Conservation (phyloP, 345 rosid genomes). For the Theobroma cacao region DNA sequence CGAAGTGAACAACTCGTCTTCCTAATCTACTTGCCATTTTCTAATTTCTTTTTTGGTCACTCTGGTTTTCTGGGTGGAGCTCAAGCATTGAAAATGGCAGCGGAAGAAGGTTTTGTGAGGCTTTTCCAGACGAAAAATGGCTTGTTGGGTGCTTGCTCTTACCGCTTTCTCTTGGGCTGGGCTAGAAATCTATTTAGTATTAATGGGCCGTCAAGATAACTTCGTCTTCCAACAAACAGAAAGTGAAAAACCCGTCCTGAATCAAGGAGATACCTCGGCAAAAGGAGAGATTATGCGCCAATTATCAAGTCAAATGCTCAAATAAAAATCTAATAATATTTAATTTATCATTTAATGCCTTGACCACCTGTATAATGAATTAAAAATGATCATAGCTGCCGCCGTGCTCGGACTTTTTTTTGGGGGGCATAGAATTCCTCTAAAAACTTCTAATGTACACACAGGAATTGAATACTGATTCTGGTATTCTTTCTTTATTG, state of each 20-base stretch:
- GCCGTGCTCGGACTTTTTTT: no score
- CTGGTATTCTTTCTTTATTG: not conserved
- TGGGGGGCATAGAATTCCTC: no score
- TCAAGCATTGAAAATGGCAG: not conserved
- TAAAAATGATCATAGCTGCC: no score
- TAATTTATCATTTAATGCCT: no score
- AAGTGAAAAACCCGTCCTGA: no score
- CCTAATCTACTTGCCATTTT: conserved; percentile 75
- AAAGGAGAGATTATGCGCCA: no score
- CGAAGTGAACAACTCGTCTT: conserved; percentile 73
- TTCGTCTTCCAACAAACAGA: no score
- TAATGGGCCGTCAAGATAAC: not conserved
- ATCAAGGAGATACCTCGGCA: no score
- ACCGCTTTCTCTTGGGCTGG: not conserved
- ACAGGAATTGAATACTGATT: not conserved
- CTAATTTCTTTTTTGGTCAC: not conserved
- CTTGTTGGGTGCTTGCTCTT: not conserved
- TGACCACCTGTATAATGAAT: no score
- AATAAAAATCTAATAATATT: no score
- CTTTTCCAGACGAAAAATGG: not conserved
- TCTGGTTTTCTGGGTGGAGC: not conserved
- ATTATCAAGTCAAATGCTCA: no score
- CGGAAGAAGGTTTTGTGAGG: conserved; percentile 7
- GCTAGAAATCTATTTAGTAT: not conserved
- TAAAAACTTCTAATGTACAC: not conserved